Conservation (phyloP, 2,329 filamentous ascomycete genomes). For the Aureobasidium sp. region DNA sequence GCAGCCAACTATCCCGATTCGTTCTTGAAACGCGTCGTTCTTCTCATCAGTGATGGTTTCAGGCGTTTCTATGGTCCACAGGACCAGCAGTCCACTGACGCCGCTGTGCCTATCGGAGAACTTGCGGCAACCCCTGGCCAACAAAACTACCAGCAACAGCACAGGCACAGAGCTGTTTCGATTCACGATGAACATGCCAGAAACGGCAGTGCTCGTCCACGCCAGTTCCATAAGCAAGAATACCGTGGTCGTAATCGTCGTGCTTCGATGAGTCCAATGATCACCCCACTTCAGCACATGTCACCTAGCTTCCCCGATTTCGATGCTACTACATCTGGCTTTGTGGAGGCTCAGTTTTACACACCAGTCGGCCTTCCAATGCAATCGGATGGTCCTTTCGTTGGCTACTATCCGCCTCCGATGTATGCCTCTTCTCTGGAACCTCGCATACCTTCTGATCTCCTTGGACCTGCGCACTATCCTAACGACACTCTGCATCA, state of each 20-base stretch:
- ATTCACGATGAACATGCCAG: background rate
- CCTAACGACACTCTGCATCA: background rate
- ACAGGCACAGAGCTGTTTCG: background rate
- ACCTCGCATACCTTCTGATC: background rate
- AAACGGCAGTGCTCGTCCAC: background rate
- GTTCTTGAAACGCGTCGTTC: slow-evolving; percentile 16
- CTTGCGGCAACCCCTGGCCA: background rate
- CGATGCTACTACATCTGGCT: background rate
- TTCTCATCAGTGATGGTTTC: slow-evolving; percentile 16
- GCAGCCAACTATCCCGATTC: slow-evolving; percentile 16
- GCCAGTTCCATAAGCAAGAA: background rate
- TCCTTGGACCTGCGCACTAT: background rate
- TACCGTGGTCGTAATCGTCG: background rate
- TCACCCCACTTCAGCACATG: background rate
- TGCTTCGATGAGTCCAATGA: background rate
- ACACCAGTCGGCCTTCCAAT: background rate
- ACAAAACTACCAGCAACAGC: background rate
- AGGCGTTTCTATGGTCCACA: background rate
- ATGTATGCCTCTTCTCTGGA: background rate
- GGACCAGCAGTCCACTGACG: background rate
- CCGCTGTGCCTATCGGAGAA: background rate
- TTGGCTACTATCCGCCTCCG: background rate
- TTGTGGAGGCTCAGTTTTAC: background rate
- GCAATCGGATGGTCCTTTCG: background rate
- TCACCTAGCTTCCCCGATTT: background rate